Evolutionary conservation across 1,284 basidiomycete species (phyloP), one percentile per base, ranked within the genome.

Genomic region (Apiotrichum montevideense): DNA sequence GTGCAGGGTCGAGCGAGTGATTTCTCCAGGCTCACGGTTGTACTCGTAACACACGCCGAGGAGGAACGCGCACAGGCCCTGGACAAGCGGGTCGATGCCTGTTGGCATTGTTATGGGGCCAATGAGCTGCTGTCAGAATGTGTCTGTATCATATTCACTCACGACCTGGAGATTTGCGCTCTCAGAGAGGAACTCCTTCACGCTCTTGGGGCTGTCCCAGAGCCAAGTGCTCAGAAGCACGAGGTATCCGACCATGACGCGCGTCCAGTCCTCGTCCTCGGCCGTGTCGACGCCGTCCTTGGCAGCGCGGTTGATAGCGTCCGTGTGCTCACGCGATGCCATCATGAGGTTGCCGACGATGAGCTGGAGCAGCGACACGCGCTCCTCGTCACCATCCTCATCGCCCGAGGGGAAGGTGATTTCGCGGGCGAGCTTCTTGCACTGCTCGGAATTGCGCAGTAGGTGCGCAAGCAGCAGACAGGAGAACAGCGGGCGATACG

Each of bases 11-110:
- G 85, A 77, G 61, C 90, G 92, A 9, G 89, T 91, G 55, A 96
- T 89, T 66, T 93, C 90, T 32, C 91, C 90, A 0, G 91, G 89
- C 67, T 95, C 89, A 45, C 88, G 84, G 72, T 96, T 90, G 79
- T 88, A 96, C 76, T 96, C 92, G 74, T 98, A 98, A 73, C 90
- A 90, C 40, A 91, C 82, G 15, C 94, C 95, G 6, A 98, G 83
- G 4, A 98, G 79, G 80, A 97, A 95, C 0, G 91, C 87, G 55
- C 90, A 92, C 5, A 98, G 80, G 1, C 90, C 92, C 58, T 95
- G 93, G 3, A 98, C 85, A 29, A 97, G 79, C 3, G 86, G 84
- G 69, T 98, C 94, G 4, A 85, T 82, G 48, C 94, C 92, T 4
- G 86, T 85, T 0, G 85, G 85, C 76, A 95, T 92, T 52, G 94